A percentile compares a stretch with the other conserved stretches of the same genome.
These are phyloP conservation scores for Blastocystis sp. DNA, from an alignment of 352 stramenopile species.

Conservation along the genomic window DNA sequence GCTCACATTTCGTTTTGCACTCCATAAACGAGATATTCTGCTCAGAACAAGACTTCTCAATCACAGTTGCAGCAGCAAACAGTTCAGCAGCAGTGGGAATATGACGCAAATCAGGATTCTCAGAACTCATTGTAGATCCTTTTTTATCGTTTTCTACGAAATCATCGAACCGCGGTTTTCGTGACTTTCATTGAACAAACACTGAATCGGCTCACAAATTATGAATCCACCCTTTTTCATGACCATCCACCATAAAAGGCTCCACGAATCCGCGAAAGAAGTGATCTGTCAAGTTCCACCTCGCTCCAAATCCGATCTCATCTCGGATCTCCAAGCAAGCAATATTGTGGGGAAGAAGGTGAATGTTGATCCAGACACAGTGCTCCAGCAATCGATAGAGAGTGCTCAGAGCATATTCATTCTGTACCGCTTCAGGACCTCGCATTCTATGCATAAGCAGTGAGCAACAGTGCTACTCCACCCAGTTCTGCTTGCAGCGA, in stretches of 20 bases:
- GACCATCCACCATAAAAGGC: slow-evolving; percentile 72
- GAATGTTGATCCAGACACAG: slow-evolving; percentile 74
- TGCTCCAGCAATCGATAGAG: slow-evolving; percentile 68
- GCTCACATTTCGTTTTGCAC: slow-evolving; percentile 54
- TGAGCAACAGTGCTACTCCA: slow-evolving; percentile 61
- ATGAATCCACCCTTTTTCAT: slow-evolving; percentile 72
- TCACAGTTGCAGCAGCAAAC: slow-evolving; percentile 37
- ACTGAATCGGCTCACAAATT: not conserved
- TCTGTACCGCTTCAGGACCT: slow-evolving; percentile 72
- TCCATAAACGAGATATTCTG: slow-evolving; percentile 61
- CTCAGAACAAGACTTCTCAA: slow-evolving; percentile 41
- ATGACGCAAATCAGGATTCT: not conserved
- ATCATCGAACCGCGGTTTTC: no score
- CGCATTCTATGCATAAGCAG: slow-evolving; percentile 57
- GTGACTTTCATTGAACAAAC: not conserved
- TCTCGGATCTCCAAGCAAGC: slow-evolving; percentile 73
- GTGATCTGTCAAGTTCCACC: slow-evolving; percentile 68
- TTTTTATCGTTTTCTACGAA: no score
- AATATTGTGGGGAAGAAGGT: slow-evolving; percentile 71
- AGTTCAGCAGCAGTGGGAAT: slow-evolving; percentile 37
- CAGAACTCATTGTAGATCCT: not conserved
- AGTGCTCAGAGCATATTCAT: slow-evolving; percentile 68
- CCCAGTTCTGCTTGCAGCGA: slow-evolving; percentile 71
- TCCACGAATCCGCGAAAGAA: slow-evolving; percentile 76
- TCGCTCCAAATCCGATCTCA: slow-evolving; percentile 70